These are phyloP conservation scores for Boletus vermiculosoides DNA, from an alignment of 768 basidiomycete genomes.

Conservation along the genomic window DNA sequence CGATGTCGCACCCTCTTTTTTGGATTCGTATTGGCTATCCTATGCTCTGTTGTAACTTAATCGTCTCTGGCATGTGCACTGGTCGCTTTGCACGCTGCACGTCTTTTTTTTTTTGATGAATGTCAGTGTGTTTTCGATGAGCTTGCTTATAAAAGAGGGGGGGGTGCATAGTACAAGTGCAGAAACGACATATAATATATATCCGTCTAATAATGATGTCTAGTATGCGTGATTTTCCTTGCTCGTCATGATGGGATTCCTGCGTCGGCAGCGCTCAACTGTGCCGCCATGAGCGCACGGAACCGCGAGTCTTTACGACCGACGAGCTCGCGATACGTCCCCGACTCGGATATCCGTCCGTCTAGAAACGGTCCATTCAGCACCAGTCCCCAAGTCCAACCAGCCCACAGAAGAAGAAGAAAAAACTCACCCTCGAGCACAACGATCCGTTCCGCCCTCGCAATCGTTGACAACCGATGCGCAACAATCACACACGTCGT, in stretches of 20 bases:
- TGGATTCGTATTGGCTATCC: background rate
- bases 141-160: constrained; percentile 1
- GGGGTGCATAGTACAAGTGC: background rate
- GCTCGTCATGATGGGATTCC: constrained; percentile 9
- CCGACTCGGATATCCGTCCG: constrained; percentile 78
- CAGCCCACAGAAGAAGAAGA: background rate
- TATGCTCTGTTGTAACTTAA: constrained; percentile 2
- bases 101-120: too few species aligned
- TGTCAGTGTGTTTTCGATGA: constrained; percentile 5
- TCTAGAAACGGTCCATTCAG: constrained; percentile 35
- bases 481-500: constrained; percentile 91
- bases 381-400: background rate
- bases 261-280: constrained; percentile 54
- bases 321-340: constrained; percentile 79
- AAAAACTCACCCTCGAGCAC: constrained; percentile 72
- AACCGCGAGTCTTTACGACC: constrained; percentile 73
- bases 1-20: too few species aligned
- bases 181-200: background rate
- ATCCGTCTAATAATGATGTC: constrained; percentile 5
- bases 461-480: constrained; percentile 86
- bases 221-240: background rate
- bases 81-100: too few species aligned
- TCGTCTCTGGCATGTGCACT: constrained; percentile 1
- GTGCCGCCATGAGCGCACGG: constrained; percentile 85
- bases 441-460: constrained; percentile 84